These are phyloP conservation scores for Hexamita inflata DNA, from an alignment of 208 protist species.

Conservation along the genomic window DNA sequence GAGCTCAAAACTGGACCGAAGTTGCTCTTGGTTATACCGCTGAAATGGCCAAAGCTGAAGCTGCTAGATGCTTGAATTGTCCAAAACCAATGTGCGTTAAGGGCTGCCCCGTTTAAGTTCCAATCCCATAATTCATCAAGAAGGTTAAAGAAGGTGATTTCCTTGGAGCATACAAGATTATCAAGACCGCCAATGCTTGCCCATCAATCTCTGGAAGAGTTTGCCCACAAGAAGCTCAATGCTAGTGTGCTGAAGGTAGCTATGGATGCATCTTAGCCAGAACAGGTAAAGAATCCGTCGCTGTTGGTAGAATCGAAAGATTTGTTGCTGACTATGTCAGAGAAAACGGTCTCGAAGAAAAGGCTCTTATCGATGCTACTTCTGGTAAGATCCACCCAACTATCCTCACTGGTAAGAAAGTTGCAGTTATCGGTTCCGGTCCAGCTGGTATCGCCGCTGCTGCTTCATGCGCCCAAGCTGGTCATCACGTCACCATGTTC, in stretches of 20 bases:
- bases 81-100: slow-evolving; percentile 17
- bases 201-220: slow-evolving; percentile 22
- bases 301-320: slow-evolving; percentile 13
- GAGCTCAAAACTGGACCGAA: slow-evolving; percentile 22
- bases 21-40: slow-evolving; percentile 29
- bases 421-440: slow-evolving; percentile 34
- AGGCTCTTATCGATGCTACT: slow-evolving; percentile 2
- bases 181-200: slow-evolving; percentile 9
- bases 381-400: not conserved
- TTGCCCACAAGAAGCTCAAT: slow-evolving; percentile 30
- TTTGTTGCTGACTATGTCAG: slow-evolving; percentile 32
- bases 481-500: slow-evolving; percentile 26
- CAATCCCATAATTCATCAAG: slow-evolving; percentile 23
- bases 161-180: slow-evolving; percentile 22
- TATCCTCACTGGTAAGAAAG: slow-evolving; percentile 16
- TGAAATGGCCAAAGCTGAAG: slow-evolving; percentile 3
- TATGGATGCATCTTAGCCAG: slow-evolving; percentile 10
- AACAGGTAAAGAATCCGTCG: not conserved
- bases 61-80: slow-evolving; percentile 19
- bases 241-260: slow-evolving; percentile 5
- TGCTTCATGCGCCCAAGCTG: not conserved
- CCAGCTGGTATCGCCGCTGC: slow-evolving; percentile 31
- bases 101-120: slow-evolving; percentile 24
- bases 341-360: slow-evolving; percentile 20
- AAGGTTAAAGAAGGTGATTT: slow-evolving; percentile 24